phyloP scores from a whole-genome alignment of 352 stramenopile species.

The Stephanocyclus meneghinianus region DNA sequence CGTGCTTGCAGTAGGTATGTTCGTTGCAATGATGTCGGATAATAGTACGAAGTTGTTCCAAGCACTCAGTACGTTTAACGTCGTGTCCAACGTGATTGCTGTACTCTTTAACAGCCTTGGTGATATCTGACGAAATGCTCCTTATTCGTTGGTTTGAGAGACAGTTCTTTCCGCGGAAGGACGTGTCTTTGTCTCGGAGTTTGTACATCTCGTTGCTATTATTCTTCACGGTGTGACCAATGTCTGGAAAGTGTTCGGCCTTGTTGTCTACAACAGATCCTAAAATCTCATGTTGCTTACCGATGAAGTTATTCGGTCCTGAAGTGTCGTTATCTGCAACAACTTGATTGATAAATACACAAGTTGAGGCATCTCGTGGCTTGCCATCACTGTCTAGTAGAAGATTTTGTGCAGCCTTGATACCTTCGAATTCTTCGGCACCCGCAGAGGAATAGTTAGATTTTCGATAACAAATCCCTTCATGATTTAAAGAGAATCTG shows the following conservation, averaged over 20 bases:
- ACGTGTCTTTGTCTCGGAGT: conserved; percentile 6
- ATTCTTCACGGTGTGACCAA: conserved; percentile 17
- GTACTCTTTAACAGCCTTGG: conserved; percentile 11
- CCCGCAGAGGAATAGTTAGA: background rate
- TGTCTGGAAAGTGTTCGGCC: conserved; percentile 13
- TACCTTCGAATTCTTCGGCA: conserved; percentile 2
- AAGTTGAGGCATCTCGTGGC: background rate
- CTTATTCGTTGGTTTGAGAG: conserved; percentile 19
- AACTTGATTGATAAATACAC: conserved; percentile 13
- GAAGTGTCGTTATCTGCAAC: conserved; percentile 21
- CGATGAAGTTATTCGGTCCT: conserved; percentile 12
- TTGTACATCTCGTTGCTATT: conserved; percentile 24
- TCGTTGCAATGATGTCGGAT: conserved; percentile 8
- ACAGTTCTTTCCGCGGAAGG: background rate
- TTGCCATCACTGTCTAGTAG: conserved; percentile 18
- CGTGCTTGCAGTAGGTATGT: background rate
- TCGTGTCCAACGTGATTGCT: background rate
- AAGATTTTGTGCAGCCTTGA: conserved; percentile 3
- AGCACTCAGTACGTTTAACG: background rate
- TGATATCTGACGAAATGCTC: conserved; percentile 13
- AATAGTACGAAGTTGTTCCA: background rate
- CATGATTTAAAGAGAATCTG: conserved; percentile 4
- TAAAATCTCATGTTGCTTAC: conserved; percentile 22
- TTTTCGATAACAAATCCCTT: conserved; percentile 14
- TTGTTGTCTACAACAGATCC: conserved; percentile 3